Base-by-base conservation (phyloP, 1,284 basidiomycete species). In the Apiotrichum domesticum region DNA sequence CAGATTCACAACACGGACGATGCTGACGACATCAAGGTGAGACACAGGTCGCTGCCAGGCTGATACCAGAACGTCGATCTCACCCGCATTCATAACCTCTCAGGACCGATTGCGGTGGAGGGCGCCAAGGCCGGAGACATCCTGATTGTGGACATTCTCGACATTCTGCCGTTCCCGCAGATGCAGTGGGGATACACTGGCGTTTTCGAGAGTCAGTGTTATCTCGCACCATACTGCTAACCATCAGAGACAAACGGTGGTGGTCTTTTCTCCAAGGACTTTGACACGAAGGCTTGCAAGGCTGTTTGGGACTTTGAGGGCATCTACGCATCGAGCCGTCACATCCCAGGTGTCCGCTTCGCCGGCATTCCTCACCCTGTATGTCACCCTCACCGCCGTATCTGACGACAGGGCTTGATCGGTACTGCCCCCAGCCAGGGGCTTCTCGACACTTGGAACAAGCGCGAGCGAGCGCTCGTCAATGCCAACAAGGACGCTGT, bases 181-280 rank as follows among this genome's bases (percentile, higher is more conserved):
- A 85, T 86, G 84, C 86, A 86, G 0, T 90, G 87, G 87, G 87
- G 87, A 0, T 89, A 87, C 69, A 87, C 85, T 0, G 84, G 85
- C 21, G 65, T 55, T 76, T 66, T 63, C 41, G 61, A 62, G 48
- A 52, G 58, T 61, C 40, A n/a, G 61, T 52, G 3, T 14, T 7
- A 35, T 35, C 10, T 35, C 10, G 4, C 43, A 8, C 13, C 7
- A 9, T 9, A 15, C 8, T 39, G 35, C 51, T 55, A 42, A 46
- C 35, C 2, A 7, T 2, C 15, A 55, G 53, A 42, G 13, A 48
- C 43, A n/a, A 59, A 59, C 39, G 58, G 58, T 14, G 58, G 54
- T 8, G 58, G 58, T 6, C 44, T 59, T 13, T 59, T 59, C 44
- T 32, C 58, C 2, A 42, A 29, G 15, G 51, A 49, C 39, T 35